Percentiles rank a stretch among this genome's conserved stretches.
Conservation (phyloP, 305 asterid species). For the Striga hermonthica region DNA sequence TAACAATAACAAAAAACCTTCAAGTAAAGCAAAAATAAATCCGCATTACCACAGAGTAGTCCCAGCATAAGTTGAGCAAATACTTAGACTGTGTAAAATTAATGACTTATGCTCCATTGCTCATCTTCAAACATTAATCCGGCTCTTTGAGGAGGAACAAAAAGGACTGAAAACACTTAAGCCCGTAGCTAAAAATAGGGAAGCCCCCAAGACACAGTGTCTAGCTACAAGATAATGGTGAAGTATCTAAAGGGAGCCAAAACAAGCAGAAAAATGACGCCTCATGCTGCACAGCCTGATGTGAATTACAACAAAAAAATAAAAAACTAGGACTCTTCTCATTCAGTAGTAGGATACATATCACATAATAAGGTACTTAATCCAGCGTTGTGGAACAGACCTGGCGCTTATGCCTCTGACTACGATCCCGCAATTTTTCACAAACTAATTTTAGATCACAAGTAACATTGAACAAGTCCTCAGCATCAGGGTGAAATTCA, state of each 20-base stretch:
- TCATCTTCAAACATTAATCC: neutral
- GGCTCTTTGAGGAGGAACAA: neutral
- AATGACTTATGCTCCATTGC: no score
- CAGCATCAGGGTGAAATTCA: conserved; percentile 98
- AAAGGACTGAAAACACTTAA: neutral
- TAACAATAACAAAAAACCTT: no score
- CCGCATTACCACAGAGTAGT: no score
- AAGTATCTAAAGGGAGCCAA: neutral
- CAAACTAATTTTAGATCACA: conserved; percentile 90
- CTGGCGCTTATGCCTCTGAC: conserved; percentile 88
- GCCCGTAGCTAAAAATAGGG: neutral
- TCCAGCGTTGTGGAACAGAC: conserved; percentile 40
- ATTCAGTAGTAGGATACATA: conserved; percentile 17
- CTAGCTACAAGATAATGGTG: neutral
- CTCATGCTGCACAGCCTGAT: neutral
- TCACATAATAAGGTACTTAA: conserved; percentile 13
- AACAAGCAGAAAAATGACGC: neutral
- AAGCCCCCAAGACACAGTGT: neutral
- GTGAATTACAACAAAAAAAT: neutral
- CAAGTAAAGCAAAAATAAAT: no score
- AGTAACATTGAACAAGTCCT: conserved; percentile 91
- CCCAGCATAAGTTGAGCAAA: no score
- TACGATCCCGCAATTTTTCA: conserved; percentile 77
- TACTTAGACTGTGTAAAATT: no score
- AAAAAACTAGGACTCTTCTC: neutral